phyloP scores from a whole-genome alignment of 495 filamentous ascomycete species.

The Aspergillus sclerotioniger region DNA sequence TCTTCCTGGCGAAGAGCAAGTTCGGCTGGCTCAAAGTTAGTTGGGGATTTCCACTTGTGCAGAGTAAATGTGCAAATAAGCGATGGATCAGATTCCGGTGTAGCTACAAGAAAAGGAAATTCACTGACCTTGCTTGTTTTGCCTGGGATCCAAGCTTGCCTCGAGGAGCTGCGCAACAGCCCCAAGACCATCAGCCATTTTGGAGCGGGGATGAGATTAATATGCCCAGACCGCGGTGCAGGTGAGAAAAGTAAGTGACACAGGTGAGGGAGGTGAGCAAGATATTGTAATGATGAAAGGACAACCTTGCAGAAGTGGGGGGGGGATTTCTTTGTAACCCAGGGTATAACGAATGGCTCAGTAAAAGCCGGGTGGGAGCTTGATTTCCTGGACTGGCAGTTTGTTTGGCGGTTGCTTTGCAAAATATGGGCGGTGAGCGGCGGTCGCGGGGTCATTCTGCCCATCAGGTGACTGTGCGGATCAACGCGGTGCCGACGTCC shows the following conservation, averaged over 20 bases:
- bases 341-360: background rate
- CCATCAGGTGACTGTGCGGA: conserved; percentile 23
- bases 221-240: conserved; percentile 5
- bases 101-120: background rate
- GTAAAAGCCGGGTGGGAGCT: conserved; percentile 19
- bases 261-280: background rate
- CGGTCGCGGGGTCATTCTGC: conserved; percentile 29
- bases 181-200: conserved; percentile 75
- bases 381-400: conserved; percentile 32
- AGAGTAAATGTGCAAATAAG: conserved; percentile 19
- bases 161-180: conserved; percentile 75
- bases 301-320: background rate
- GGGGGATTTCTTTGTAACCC: conserved; percentile 5
- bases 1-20: conserved; percentile 69
- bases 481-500: conserved; percentile 20
- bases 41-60: background rate
- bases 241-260: background rate
- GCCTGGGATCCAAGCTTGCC: conserved; percentile 77
- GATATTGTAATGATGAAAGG: background rate
- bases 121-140: conserved; percentile 80
- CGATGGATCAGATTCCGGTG: background rate
- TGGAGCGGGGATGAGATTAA: conserved; percentile 33
- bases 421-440: conserved; percentile 27
- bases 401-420: conserved; percentile 35
- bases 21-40: conserved; percentile 61